phyloP scores from a whole-genome alignment of 345 rosid genomes.

The Salix udensis region DNA sequence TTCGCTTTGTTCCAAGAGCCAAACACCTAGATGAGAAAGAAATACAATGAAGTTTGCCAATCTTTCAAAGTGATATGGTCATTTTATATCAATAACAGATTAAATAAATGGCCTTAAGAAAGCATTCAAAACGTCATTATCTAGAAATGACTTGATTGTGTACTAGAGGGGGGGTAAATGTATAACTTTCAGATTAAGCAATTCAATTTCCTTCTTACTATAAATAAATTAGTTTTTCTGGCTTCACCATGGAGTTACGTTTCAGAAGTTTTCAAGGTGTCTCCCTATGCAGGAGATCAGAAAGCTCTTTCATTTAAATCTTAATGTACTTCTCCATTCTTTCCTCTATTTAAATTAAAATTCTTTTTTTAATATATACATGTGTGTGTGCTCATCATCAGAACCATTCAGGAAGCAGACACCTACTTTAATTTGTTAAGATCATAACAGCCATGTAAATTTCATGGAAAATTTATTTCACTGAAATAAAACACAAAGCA shows the following conservation, averaged over 20 bases:
- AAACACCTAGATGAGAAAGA: slow-evolving; percentile 59
- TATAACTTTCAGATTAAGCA: too few relatives aligned
- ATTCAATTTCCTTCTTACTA: too few relatives aligned
- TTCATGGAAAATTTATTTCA: neutral
- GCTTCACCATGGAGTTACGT: neutral
- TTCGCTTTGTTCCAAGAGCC: slow-evolving; percentile 98
- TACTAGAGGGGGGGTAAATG: neutral
- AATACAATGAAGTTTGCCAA: neutral
- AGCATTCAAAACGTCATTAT: neutral
- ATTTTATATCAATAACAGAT: too few relatives aligned
- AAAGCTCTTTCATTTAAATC: neutral
- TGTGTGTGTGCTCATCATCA: neutral
- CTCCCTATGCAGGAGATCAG: neutral
- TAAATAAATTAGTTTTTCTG: too few relatives aligned
- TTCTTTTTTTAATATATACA: too few relatives aligned
- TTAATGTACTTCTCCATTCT: neutral
- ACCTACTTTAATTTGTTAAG: neutral
- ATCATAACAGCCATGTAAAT: neutral
- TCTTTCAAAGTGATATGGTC: neutral
- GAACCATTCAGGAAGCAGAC: neutral
- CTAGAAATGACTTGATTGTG: neutral
- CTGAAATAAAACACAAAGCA: slow-evolving; percentile 21
- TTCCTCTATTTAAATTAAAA: too few relatives aligned
- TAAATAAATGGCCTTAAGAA: neutral
- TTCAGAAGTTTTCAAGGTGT: neutral